Base-by-base conservation (phyloP, 176 grass and related monocot genomes). In the Secale cereale region DNA sequence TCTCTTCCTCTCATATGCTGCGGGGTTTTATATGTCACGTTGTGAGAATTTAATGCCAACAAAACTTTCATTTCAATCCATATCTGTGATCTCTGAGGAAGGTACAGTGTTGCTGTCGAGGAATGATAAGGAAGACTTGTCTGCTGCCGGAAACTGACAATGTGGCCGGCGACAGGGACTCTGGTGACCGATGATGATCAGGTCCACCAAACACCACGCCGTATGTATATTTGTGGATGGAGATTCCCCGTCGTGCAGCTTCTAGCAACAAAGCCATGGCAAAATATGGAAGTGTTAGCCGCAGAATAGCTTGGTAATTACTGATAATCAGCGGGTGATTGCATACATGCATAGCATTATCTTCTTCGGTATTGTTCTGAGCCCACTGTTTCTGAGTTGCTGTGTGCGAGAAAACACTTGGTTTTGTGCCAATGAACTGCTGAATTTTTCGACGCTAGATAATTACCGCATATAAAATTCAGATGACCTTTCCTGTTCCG, bases 61-160 rank as follows among this genome's bases (percentile, higher is more conserved):
- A 4, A 77, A 76, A 40, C 89, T 87, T 87, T 12, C 68, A 36
- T 61, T 84, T 56, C 85, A 91, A 76, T 84, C 60, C 76, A 86
- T 17, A 86, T 45, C 26, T n/a, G 2, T 19, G 50, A 83, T 50
- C 81, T n/a, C 71, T 0, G 29, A 67, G 36, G 19, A 22, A 4
- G 85, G 89, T 80, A 57, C 81, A 84, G 50, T 85, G 81, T 87
- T 84, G 85, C 81, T 87, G 76, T 91, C 85, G 28, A 60, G 7
- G 85, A 87, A 91, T 91, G 85, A 87, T 70, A 50, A 80, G 50
- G 15, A 27, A 19, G 76, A 76, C 76, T 84, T 87, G 22, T 68
- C 84, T 41, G 11, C 43, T 32, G 64, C 66, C 6, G 65, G 41
- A 74, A 79, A 80, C 75, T 26, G 74, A 79, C 60, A 35, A 82